phyloP scores from a whole-genome alignment of 2,329 filamentous ascomycete genomes.

The Aureobasidium namibiae region DNA sequence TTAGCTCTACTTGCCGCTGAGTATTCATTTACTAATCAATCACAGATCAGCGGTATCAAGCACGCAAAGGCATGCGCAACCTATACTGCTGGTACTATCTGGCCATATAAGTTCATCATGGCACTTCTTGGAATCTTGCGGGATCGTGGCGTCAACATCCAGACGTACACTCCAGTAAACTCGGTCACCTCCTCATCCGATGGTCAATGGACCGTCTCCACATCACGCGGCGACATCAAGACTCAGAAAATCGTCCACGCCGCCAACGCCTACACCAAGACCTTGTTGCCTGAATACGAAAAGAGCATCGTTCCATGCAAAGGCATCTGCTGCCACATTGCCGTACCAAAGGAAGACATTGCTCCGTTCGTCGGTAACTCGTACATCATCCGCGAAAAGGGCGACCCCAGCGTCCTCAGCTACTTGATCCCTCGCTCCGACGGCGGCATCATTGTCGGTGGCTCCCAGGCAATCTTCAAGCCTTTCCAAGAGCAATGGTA shows the following conservation, averaged over 20 bases:
- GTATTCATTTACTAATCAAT: neutral
- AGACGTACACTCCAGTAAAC: constrained; percentile 59
- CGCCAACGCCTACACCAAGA: constrained; percentile 29
- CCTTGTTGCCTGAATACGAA: constrained; percentile 25
- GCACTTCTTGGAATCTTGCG: constrained; percentile 56
- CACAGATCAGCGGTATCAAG: constrained; percentile 25
- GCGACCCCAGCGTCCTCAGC: constrained; percentile 18
- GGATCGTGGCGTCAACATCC: constrained; percentile 54
- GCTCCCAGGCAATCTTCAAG: constrained; percentile 31
- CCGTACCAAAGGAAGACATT: constrained; percentile 14
- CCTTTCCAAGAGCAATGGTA: constrained; percentile 35
- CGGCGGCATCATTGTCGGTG: constrained; percentile 39
- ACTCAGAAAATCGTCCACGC: constrained; percentile 25
- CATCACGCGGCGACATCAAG: constrained; percentile 19
- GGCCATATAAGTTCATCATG: constrained; percentile 72
- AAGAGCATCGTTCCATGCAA: constrained; percentile 27
- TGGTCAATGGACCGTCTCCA: constrained; percentile 14
- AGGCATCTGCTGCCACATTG: constrained; percentile 24
- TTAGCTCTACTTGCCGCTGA: neutral
- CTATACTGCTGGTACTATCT: constrained; percentile 54
- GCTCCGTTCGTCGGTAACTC: constrained; percentile 22
- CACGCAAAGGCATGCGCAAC: constrained; percentile 28
- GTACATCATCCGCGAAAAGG: constrained; percentile 21
- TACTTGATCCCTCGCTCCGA: constrained; percentile 40
- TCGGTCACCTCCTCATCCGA: constrained; percentile 15